Evolutionary conservation across 345 rosid genomes (phyloP).

Genomic region (Syzygium aromaticum): DNA sequence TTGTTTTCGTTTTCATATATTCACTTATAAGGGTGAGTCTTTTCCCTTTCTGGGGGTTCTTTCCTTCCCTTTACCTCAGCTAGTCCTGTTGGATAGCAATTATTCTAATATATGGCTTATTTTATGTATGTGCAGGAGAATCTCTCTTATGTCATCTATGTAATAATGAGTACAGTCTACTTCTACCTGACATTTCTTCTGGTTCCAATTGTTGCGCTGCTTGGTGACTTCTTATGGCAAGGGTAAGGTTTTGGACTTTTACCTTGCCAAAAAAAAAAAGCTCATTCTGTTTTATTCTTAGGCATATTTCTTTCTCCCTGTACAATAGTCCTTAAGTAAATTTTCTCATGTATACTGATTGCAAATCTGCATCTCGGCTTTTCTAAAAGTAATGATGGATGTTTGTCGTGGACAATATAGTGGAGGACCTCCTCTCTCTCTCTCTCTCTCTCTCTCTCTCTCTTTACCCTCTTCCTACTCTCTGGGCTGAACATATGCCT

Average conservation of each 20-base stretch:
- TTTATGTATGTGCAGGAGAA: conserved; percentile 52
- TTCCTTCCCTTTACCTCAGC: neutral
- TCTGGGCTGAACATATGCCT: neutral
- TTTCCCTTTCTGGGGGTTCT: conserved; percentile 11
- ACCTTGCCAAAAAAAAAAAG: neutral
- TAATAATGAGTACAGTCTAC: conserved; percentile 81
- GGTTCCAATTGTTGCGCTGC: conserved; percentile 82
- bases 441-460: neutral
- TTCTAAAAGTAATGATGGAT: neutral
- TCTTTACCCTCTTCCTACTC: neutral
- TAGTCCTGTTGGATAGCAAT: neutral
- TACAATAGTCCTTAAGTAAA: neutral
- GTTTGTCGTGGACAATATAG: neutral
- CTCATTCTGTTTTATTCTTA: neutral
- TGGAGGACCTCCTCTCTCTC: neutral
- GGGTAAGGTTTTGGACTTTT: conserved; percentile 39
- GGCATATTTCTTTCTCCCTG: neutral
- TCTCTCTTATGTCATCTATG: conserved; percentile 69
- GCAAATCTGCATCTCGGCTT: neutral
- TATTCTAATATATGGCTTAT: conserved; percentile 4
- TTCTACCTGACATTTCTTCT: conserved; percentile 74
- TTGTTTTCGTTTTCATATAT: conserved; percentile 63
- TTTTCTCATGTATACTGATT: neutral
- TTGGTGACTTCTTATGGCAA: conserved; percentile 86
- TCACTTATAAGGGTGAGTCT: conserved; percentile 45